These are phyloP conservation scores for Primulina tabacum DNA, from an alignment of 257 asterid species.

Conservation along the genomic window DNA sequence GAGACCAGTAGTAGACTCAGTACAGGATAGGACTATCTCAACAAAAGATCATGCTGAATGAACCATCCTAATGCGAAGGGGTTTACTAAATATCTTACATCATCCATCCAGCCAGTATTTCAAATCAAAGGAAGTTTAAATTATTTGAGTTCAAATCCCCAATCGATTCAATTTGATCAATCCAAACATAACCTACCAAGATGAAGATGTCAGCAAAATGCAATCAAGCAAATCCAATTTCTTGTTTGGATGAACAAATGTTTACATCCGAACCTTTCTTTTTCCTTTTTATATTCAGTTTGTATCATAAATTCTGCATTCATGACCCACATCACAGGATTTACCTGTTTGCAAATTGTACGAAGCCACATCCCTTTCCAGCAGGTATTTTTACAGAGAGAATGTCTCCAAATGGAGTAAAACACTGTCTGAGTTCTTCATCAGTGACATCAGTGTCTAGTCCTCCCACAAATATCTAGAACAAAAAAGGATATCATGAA, in stretches of 20 bases:
- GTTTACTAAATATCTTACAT: not conserved
- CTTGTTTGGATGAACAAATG: not conserved
- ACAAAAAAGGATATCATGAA: constrained; percentile 5
- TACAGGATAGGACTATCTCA: not conserved
- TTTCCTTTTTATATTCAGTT: not conserved
- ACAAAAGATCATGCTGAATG: not conserved
- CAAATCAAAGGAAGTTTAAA: not conserved
- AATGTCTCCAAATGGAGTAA: constrained; percentile 18
- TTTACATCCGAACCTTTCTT: not conserved
- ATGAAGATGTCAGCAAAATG: no score
- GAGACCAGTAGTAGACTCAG: not conserved
- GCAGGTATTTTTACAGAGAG: constrained; percentile 19
- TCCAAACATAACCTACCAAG: no score
- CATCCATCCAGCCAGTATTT: not conserved
- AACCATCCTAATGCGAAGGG: not conserved
- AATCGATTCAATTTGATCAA: no score
- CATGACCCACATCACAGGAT: not conserved
- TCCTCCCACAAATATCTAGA: constrained; percentile 43
- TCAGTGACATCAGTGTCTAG: constrained; percentile 36
- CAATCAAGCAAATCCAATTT: no score
- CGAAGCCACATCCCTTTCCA: constrained; percentile 27
- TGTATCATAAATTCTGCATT: not conserved
- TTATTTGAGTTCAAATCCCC: no score
- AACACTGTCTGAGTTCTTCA: constrained; percentile 16
- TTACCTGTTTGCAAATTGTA: constrained; percentile 23